Evolutionary conservation across 768 basidiomycete genomes (phyloP), one percentile per base, ranked within the genome.

Genomic region (Tremella fuciformis): DNA sequence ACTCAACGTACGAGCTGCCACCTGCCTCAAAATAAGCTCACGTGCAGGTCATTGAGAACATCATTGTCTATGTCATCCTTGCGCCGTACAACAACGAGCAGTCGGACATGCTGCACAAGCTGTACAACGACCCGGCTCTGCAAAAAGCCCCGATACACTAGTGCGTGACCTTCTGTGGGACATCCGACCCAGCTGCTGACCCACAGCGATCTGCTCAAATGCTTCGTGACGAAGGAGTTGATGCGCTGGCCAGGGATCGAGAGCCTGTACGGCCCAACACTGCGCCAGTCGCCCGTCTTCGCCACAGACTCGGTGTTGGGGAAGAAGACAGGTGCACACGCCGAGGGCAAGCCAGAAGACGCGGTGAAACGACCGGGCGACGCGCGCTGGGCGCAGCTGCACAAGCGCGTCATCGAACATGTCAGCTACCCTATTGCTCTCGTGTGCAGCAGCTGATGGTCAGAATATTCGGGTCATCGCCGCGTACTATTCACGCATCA

Each of bases 231-330:
- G 0, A 85, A 84, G 53, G 92, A 97, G 70, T 81, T 98, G 53
- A 93, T 96, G 88, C 81, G 93, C 65, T 99, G 96, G 96, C 91
- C 94, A 1, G 89, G 91, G 34, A 92, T 98, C 51, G 87, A 89
- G 72, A 78, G 81, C 1, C 81, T 96, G 22, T 98, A 96, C 70
- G 96, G 94, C 24, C 83, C 86, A 13, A 88, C 86, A 70, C 77
- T 98, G 50, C 84, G 84, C 51, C 83, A 84, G 71, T 91, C 91
- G 1, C 83, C 84, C 9, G 88, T 98, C 4, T 98, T 98, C 73
- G 81, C 81, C 18, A 78, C 81, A 24, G 85, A 67, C 19, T 66
- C 73, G 25, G 65, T 62, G 21, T 37, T 73, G 50, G 71, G 71
- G 16, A 70, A 61, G 51, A 73, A 73, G 60, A 73, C 71, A 11